These are phyloP conservation scores for Trichoderma cornu-damae DNA, from an alignment of 2,329 filamentous ascomycete species.

Conservation along the genomic window DNA sequence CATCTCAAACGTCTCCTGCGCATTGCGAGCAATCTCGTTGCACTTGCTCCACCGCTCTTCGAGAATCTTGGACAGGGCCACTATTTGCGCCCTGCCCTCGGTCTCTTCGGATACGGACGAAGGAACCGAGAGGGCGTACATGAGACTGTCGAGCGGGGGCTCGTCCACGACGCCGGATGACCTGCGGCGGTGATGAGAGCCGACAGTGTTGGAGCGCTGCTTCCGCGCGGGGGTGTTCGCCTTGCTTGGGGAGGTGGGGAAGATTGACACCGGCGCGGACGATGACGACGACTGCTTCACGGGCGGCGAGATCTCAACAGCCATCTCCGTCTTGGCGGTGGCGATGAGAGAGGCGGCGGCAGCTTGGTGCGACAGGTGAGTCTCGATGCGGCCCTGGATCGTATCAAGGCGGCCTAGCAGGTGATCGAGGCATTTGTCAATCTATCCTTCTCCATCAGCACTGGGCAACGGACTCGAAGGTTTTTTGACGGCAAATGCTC, in stretches of 20 bases:
- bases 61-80: constrained; percentile 34
- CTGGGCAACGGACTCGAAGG: no score
- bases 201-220: constrained; percentile 29
- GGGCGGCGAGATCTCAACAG: constrained; percentile 21
- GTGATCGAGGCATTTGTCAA: constrained; percentile 48
- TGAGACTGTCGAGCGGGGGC: constrained; percentile 43
- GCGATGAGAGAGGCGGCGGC: constrained; percentile 37
- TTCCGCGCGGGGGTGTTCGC: constrained; percentile 34
- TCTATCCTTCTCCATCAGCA: no score
- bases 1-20: constrained; percentile 49
- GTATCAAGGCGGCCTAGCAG: constrained; percentile 44
- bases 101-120: constrained; percentile 33
- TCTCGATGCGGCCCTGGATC: constrained; percentile 40
- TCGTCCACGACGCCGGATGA: constrained; percentile 37
- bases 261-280: constrained; percentile 18
- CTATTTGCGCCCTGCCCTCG: constrained; percentile 25
- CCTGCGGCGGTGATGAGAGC: constrained; percentile 29
- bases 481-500: constrained; percentile 26
- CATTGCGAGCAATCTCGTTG: constrained; percentile 39
- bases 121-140: constrained; percentile 43
- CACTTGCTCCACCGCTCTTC: constrained; percentile 40
- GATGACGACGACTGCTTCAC: constrained; percentile 6
- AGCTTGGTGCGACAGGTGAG: constrained; percentile 43
- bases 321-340: constrained; percentile 42
- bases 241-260: constrained; percentile 35